Evolutionary conservation across 495 filamentous ascomycete genomes (phyloP).

Genomic region (Aspergillus affinis): DNA sequence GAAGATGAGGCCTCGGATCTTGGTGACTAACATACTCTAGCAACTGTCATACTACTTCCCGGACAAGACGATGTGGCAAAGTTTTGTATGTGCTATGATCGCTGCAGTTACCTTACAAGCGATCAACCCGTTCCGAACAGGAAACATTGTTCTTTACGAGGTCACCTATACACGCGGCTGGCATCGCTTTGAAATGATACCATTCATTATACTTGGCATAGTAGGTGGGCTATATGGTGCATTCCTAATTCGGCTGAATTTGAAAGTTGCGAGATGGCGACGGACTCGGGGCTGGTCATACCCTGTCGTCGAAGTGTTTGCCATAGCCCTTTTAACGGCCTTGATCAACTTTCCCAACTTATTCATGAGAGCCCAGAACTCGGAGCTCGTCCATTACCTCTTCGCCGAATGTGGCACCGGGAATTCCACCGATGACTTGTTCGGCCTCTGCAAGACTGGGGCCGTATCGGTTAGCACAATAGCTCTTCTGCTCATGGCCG

Average conservation of each 20-base stretch:
- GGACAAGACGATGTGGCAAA: slow-evolving; percentile 99
- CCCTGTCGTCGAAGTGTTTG: slow-evolving; percentile 73
- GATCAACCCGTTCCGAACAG: slow-evolving; percentile 91
- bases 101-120: slow-evolving; percentile 91
- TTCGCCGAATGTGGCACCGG: slow-evolving; percentile 85
- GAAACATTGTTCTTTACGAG: slow-evolving; percentile 95
- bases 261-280: slow-evolving; percentile 81
- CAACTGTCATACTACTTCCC: slow-evolving; percentile 98
- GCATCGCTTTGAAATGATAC: slow-evolving; percentile 93
- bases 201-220: slow-evolving; percentile 84
- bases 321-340: slow-evolving; percentile 75
- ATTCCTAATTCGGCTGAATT: slow-evolving; percentile 92
- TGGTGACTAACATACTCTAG: slow-evolving; percentile 29
- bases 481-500: slow-evolving; percentile 74
- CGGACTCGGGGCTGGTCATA: slow-evolving; percentile 54
- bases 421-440: slow-evolving; percentile 63
- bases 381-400: slow-evolving; percentile 86
- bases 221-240: slow-evolving; percentile 91
- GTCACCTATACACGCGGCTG: slow-evolving; percentile 90
- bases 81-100: slow-evolving; percentile 98
- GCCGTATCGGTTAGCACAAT: slow-evolving; percentile 70
- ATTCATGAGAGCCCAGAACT: slow-evolving; percentile 90
- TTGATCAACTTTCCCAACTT: slow-evolving; percentile 92
- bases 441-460: slow-evolving; percentile 84
- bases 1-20: neutral